A percentile compares a stretch with the other conserved stretches of the same genome.
phyloP scores from a whole-genome alignment of 208 protist genomes.

The Wallacemonas collosoma region DNA sequence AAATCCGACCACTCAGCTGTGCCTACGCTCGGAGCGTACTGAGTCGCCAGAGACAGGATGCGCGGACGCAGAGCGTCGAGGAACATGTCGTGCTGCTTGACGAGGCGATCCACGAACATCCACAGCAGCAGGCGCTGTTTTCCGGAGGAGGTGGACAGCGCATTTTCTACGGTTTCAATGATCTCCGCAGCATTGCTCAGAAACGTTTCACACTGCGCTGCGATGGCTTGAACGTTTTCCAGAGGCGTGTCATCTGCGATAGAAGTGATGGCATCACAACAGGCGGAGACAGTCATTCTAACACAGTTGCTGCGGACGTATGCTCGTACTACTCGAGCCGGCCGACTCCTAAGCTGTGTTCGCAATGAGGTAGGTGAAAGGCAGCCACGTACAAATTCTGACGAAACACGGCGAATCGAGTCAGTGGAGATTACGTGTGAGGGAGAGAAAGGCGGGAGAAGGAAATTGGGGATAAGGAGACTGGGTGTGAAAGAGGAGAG shows the following conservation, averaged over 20 bases:
- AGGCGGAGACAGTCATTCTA: conserved; percentile 57
- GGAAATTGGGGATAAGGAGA: background rate
- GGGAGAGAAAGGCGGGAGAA: background rate
- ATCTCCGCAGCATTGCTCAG: conserved; percentile 64
- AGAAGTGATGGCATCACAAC: conserved; percentile 75
- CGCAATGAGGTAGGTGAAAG: no score
- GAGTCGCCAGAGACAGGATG: conserved; percentile 52
- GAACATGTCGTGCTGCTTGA: conserved; percentile 82
- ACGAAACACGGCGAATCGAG: background rate
- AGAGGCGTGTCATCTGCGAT: conserved; percentile 58
- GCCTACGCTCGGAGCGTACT: conserved; percentile 34
- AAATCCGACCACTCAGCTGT: conserved; percentile 67
- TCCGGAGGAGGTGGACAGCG: conserved; percentile 52
- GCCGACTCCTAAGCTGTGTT: no score
- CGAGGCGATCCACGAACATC: conserved; percentile 85
- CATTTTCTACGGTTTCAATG: conserved; percentile 77
- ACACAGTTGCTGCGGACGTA: background rate
- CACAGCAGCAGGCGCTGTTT: conserved; percentile 70
- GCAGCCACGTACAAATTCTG: no score
- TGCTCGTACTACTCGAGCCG: no score
- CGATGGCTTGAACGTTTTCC: conserved; percentile 45
- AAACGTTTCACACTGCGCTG: conserved; percentile 65
- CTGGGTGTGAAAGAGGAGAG: no score
- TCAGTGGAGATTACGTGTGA: background rate
- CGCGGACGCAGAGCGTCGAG: conserved; percentile 74